Percentiles rank a stretch among this genome's conserved stretches.
Evolutionary conservation across 2,329 filamentous ascomycete genomes (phyloP).

Genomic region (Microdochium trichocladiopsis): DNA sequence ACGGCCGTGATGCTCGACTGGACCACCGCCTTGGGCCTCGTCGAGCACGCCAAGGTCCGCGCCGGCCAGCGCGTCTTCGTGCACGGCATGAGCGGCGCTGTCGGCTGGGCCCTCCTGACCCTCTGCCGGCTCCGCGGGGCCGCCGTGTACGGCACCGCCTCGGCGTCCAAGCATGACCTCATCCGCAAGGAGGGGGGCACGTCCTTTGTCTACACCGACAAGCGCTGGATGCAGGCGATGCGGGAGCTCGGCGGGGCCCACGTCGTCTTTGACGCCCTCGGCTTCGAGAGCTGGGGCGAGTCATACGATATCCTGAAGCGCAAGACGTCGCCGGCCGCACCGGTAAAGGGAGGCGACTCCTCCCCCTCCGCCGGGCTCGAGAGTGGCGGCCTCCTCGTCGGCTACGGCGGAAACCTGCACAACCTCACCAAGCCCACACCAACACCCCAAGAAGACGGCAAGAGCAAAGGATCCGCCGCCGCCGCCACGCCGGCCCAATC

Average conservation of each 20-base stretch:
- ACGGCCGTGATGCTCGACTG: constrained; percentile 36
- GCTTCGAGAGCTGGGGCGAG: constrained; percentile 43
- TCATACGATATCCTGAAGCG: constrained; percentile 33
- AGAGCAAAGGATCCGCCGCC: constrained; percentile 3
- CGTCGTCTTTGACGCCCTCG: constrained; percentile 39
- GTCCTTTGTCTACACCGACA: constrained; percentile 39
- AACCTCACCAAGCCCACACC: constrained; percentile 30
- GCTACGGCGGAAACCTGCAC: constrained; percentile 25
- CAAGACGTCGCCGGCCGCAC: constrained; percentile 5
- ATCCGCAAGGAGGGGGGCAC: constrained; percentile 28
- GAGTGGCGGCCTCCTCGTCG: neutral
- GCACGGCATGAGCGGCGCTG: constrained; percentile 42
- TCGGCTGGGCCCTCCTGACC: constrained; percentile 33
- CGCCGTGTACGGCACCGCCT: constrained; percentile 40
- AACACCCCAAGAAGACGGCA: too few relatives aligned
- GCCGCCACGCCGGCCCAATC: constrained; percentile 14
- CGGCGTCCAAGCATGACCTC: constrained; percentile 32
- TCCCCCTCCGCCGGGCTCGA: neutral
- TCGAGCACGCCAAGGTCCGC: constrained; percentile 28
- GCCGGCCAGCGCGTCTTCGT: constrained; percentile 39
- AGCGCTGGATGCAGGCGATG: constrained; percentile 40
- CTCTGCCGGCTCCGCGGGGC: constrained; percentile 35
- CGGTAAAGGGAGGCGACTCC: neutral
- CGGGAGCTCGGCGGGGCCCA: constrained; percentile 36
- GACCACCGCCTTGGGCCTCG: constrained; percentile 31